These are phyloP conservation scores for Tuber calosporum DNA, from an alignment of 495 filamentous ascomycete species.

Conservation along the genomic window DNA sequence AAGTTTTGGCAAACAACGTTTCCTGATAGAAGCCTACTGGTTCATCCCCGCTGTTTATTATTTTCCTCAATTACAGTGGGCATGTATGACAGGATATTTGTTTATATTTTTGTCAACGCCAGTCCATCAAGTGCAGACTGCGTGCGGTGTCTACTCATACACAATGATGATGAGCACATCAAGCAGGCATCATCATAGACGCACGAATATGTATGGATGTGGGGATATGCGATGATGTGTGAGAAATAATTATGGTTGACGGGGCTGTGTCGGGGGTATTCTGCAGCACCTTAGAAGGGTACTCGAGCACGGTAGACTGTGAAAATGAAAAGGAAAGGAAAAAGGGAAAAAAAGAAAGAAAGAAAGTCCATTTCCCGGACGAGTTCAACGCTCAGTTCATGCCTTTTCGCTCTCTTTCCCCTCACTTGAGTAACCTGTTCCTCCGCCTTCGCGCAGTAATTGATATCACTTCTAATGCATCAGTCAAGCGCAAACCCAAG, in stretches of 20 bases:
- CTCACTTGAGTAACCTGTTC: slow-evolving; percentile 15
- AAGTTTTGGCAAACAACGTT: not conserved
- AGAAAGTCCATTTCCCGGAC: not conserved
- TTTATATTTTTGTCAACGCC: not conserved
- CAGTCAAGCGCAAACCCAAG: slow-evolving; percentile 16
- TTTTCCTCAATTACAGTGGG: not conserved
- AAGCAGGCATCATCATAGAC: not conserved
- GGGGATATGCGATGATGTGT: not conserved
- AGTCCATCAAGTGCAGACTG: not conserved
- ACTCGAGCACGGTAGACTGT: too few relatives aligned
- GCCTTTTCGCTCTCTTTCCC: slow-evolving; percentile 8
- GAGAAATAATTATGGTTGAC: not conserved
- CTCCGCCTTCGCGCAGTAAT: slow-evolving; percentile 8
- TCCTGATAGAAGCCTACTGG: not conserved
- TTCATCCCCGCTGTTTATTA: not conserved
- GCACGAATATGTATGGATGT: not conserved
- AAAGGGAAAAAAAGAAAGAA: not conserved
- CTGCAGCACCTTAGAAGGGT: not conserved
- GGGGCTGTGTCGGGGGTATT: not conserved
- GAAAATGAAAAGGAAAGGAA: not conserved
- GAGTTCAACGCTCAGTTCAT: slow-evolving; percentile 1
- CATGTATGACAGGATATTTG: not conserved
- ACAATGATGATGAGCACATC: slow-evolving; percentile 3
- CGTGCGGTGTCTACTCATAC: not conserved
- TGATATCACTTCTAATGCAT: slow-evolving; percentile 7